Base-by-base conservation (phyloP, 2,329 filamentous ascomycete species). In the Fusarium nodosum region DNA sequence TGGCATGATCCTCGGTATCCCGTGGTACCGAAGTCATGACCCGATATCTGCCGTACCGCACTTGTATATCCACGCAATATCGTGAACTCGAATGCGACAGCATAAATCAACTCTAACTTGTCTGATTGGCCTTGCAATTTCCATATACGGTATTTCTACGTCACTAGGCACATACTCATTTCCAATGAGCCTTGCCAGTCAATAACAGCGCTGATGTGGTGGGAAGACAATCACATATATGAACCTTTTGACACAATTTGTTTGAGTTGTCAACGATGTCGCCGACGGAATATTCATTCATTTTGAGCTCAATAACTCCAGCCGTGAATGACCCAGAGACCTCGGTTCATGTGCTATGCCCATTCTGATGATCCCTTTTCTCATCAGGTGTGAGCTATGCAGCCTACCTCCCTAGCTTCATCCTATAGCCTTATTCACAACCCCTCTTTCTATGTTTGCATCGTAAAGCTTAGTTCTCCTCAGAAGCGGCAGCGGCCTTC, bases 401-500 rank as follows among this genome's bases (percentile, higher is more conserved):
- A 68, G 60, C 64, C 57, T 67, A 56, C 57, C 66, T 64, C 66
- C 64, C 60, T 63, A 59, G 72, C 61, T 66, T 61, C 63, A 64
- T 72, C 46, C 54, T 63, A 57, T 55, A 60, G 56, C 61, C 52
- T 58, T 68, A 45, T 63, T 71, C 64, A 60, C 60, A 58, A 60
- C 66, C 45, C 55, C 44, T 54, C 20, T 66, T 71, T 62, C 59
- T 60, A 64, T 61, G 54, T 63, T 70, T 50, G 64, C 55, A 48
- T 61, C 44, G 45, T 56, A 42, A 56, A 68, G 45, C 46, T 77
- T 77, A 79, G 60, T 77, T 76, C 68, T 78, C 76, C 72, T 78
- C 77, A 56, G 85, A 52, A 56, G 85, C 77, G 60, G 85, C 72
- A 56, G 85, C 86, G 72, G 90, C 91, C 86, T 92, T 91, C 85